Percentiles rank a stretch among this genome's conserved stretches.
phyloP scores from a whole-genome alignment of 768 basidiomycete genomes.

The Terana coerulea region DNA sequence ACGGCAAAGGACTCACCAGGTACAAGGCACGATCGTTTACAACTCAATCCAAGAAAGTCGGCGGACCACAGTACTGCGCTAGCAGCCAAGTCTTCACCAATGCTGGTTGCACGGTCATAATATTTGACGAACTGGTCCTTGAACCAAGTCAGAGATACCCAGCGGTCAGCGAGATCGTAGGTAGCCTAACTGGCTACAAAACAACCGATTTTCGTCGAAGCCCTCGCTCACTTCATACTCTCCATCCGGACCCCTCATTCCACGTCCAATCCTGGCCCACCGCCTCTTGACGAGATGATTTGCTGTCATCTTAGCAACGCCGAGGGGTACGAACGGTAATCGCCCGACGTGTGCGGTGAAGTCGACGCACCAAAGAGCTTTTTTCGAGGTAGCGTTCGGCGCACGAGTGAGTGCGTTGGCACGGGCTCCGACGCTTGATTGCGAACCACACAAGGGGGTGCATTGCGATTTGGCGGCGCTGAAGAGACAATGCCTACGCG shows the following conservation, averaged over 20 bases:
- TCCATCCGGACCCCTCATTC: conserved; percentile 70
- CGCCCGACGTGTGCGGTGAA: conserved; percentile 36
- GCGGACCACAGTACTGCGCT: conserved; percentile 77
- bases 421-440: conserved; percentile 55
- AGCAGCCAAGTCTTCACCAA: conserved; percentile 86
- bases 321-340: conserved; percentile 33
- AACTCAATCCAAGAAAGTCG: conserved; percentile 83
- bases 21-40: conserved; percentile 89
- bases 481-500: no score
- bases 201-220: conserved; percentile 64
- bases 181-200: conserved; percentile 9
- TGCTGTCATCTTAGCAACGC: conserved; percentile 55
- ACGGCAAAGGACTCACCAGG: conserved; percentile 55
- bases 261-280: conserved; percentile 31
- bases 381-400: conserved; percentile 71
- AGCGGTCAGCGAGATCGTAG: no score
- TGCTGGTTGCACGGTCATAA: conserved; percentile 85
- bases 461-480: conserved; percentile 48
- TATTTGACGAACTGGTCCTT: conserved; percentile 92
- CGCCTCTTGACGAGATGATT: conserved; percentile 42
- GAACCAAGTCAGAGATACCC: conserved; percentile 79
- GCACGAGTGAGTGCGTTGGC: conserved; percentile 76
- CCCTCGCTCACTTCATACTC: conserved; percentile 74
- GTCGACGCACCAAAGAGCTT: conserved; percentile 65
- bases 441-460: conserved; percentile 64